These are phyloP conservation scores for Sanghuangporus baumii DNA, from an alignment of 1,284 basidiomycete species.

Conservation along the genomic window DNA sequence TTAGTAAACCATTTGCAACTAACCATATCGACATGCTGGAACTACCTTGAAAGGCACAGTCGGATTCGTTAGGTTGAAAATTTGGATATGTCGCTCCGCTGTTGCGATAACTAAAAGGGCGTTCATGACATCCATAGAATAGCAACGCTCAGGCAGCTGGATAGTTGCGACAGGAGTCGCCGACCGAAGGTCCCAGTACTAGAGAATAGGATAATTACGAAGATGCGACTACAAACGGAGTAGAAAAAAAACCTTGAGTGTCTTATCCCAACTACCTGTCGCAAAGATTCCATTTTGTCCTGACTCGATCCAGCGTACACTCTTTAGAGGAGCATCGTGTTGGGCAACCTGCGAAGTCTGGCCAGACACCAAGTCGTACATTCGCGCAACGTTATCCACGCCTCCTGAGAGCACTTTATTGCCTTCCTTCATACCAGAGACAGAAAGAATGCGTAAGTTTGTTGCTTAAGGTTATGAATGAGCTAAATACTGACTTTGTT, in stretches of 20 bases:
- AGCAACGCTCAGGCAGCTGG: conserved; percentile 86
- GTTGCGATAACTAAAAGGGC: conserved; percentile 92
- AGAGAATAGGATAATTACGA: background rate
- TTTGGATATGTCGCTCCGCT: conserved; percentile 85
- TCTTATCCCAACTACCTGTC: conserved; percentile 92
- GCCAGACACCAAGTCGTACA: conserved; percentile 78
- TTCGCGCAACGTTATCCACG: conserved; percentile 77
- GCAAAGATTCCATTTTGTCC: conserved; percentile 66
- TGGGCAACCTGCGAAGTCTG: conserved; percentile 72
- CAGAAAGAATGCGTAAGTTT: background rate
- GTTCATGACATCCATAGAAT: conserved; percentile 79
- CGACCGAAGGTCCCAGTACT: conserved; percentile 91
- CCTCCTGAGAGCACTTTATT: conserved; percentile 82
- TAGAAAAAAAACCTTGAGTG: conserved; percentile 58
- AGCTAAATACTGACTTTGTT: conserved; percentile 45
- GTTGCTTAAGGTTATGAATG: background rate
- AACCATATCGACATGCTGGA: background rate
- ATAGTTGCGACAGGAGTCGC: conserved; percentile 75
- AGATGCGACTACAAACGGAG: background rate
- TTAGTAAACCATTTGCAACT: background rate
- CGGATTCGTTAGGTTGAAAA: conserved; percentile 84
- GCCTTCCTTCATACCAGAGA: conserved; percentile 49
- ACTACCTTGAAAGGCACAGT: conserved; percentile 68
- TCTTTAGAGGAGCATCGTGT: conserved; percentile 80
- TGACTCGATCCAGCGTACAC: conserved; percentile 70